These are phyloP conservation scores for Solanum tarapatanum DNA, from an alignment of 257 asterid genomes.

Conservation along the genomic window DNA sequence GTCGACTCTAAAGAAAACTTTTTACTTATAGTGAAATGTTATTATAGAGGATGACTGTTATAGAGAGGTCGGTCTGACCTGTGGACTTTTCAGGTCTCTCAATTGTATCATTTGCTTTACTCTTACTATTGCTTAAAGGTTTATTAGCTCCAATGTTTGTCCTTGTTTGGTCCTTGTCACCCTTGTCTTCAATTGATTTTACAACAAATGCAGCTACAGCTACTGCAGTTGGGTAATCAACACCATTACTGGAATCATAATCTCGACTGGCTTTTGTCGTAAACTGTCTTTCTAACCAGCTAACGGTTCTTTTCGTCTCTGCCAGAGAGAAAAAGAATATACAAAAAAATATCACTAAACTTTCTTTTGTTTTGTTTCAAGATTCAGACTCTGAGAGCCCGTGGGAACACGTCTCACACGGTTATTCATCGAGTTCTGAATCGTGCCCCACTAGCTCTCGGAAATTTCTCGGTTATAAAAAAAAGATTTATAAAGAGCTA, in stretches of 20 bases:
- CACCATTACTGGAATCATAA: conserved; percentile 18
- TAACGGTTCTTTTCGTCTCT: conserved; percentile 44
- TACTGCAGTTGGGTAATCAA: conserved; percentile 54
- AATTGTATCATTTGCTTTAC: conserved; percentile 18
- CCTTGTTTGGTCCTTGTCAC: conserved; percentile 1
- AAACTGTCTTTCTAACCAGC: conserved; percentile 60
- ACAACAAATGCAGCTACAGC: conserved; percentile 92
- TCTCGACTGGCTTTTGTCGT: conserved; percentile 43
- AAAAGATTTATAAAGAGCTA: background rate
- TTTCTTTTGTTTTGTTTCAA: background rate
- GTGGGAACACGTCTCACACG: background rate
- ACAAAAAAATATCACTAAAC: background rate
- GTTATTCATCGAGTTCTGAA: background rate
- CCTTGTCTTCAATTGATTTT: conserved; percentile 52
- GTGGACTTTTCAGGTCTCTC: conserved; percentile 21
- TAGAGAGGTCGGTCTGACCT: background rate
- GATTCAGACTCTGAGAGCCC: background rate
- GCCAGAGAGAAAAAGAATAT: conserved; percentile 5
- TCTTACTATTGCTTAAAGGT: conserved; percentile 20
- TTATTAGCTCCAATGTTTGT: conserved; percentile 7
- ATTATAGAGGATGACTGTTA: background rate
- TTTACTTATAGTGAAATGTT: background rate
- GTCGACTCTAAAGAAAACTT: background rate
- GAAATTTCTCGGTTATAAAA: background rate
- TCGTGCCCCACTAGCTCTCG: background rate